Conservation (phyloP, 495 filamentous ascomycete species). For the Penicillium coprophilum region DNA sequence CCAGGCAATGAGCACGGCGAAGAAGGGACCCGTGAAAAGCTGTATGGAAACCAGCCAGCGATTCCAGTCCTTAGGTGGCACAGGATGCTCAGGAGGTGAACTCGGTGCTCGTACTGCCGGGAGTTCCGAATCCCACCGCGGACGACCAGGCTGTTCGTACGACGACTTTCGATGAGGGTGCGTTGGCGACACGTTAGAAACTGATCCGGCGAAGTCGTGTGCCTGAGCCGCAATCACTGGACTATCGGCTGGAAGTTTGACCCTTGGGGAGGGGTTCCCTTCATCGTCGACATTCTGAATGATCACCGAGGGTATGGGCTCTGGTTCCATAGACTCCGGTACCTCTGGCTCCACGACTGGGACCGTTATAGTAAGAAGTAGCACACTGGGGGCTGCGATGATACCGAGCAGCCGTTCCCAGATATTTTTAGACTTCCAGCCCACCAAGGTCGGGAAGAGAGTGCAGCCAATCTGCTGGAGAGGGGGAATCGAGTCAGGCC, state of each 20-base stretch:
- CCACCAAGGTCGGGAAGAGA: conserved; percentile 83
- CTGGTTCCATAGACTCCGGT: conserved; percentile 42
- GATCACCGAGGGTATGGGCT: conserved; percentile 41
- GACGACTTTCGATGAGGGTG: conserved; percentile 22
- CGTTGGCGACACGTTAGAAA: conserved; percentile 11
- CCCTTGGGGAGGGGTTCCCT: conserved; percentile 26
- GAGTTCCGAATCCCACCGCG: conserved; percentile 45
- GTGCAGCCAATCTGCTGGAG: conserved; percentile 69
- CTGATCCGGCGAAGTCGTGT: conserved; percentile 10
- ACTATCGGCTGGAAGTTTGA: conserved; percentile 47
- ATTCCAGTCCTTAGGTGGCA: conserved; percentile 65
- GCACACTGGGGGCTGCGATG: conserved; percentile 82
- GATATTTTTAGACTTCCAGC: conserved; percentile 71
- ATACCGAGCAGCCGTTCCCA: conserved; percentile 77
- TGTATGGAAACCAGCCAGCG: conserved; percentile 86
- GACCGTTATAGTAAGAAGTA: conserved; percentile 87
- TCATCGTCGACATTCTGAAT: conserved; percentile 33
- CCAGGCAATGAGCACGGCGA: conserved; percentile 76
- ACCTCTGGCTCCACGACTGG: conserved; percentile 77
- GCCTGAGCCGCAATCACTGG: conserved; percentile 32
- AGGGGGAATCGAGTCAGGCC: conserved; percentile 69
- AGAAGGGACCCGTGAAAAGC: conserved; percentile 83
- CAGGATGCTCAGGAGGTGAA: conserved; percentile 17
- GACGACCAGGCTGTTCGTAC: conserved; percentile 17
- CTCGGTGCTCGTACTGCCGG: conserved; percentile 29